Evolutionary conservation across 768 basidiomycete genomes (phyloP), one percentile per base, ranked within the genome.

Genomic region (Kwoniella pini): DNA sequence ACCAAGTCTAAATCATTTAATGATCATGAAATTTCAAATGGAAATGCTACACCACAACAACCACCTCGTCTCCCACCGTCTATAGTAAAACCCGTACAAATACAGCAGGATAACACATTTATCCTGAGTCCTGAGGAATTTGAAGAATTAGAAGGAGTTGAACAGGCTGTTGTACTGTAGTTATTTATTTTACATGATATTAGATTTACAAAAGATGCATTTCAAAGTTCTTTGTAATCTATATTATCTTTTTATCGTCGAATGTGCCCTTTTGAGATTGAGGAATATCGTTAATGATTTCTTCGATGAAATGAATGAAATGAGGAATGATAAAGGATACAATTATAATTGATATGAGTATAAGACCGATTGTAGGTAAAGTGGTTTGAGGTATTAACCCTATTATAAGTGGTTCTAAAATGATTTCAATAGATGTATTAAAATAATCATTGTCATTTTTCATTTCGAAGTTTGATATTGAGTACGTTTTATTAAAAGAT

Each of bases 131-230:
- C 59, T 15, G 68, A 72, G 22, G 71, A 72, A 22, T 61, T 62
- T 1, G 60, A 44, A 36, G 71, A 72, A 44, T 54, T 72, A 45
- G 53, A 57, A 30, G 71, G 68, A 24, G 71, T 72, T 4, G 71
- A 72, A 48, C 65, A 58, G 13, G 62, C 65, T 2, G 70, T 68
- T 11, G 70, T 72, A 13, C 21, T 72, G 15, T 71, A 46, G 51
- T 42, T 17, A 19, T 42, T 42, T 19, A 19, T 46, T 6, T 46
- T 46, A 27, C 44, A 22, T 46, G 9, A 9, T 22, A 10, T 46
- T 46, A n/a, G n/a, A n/a, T n/a, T n/a, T n/a, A 36, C 33, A 36
- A 7, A 36, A 36, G 33, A 36, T 36, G 33, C 7, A 15, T 36
- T 36, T 36, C 7, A 36, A n/a, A n/a, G n/a, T n/a, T n/a, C n/a